Base-by-base conservation (phyloP, 192 early-diverging fungal species). In the Borealophlyctis nickersoniae region DNA sequence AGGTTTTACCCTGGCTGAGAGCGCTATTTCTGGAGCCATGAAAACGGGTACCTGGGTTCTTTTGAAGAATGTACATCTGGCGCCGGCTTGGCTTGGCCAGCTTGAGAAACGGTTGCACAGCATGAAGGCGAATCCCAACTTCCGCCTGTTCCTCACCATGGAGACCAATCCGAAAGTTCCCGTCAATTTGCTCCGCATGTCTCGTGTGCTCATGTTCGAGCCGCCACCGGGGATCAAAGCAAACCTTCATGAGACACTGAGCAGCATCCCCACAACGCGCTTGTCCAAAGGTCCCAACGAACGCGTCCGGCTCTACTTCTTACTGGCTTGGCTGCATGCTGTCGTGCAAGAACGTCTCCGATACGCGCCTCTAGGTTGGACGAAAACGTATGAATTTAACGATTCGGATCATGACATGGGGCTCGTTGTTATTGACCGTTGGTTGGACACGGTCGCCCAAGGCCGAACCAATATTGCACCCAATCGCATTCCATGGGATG, bases 31-130 rank as follows among this genome's bases (percentile, higher is more conserved):
- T 0, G 60, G 73, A 0, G 94, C 95, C 0, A 81, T 81, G 36
- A 90, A 91, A 73, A 84, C 74, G 36, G 98, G 98, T 53, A 78
- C 80, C 50, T 99, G 95, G 95, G 96, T 99, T 4, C 78, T 99
- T 58, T 80, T 99, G 56, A 96, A 97, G 77, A 99, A 99, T 72
- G 98, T 97, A n/a, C 98, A 99, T 65, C 75, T 98, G 54, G 92
- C 96, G 28, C 83, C 92, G 0, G 72, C 83, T 2, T 99, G 98
- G 98, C 82, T 99, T 3, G 83, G 86, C 45, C 90, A 92, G 70
- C 84, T 99, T 3, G 96, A 99, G 79, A 99, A 99, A 85, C 82
- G 87, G 62, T 75, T 98, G 62, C 91, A 94, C 62, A 81, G 85
- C 33, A 67, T 95, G 71, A 93, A 93, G 62, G 78, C 95, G 1